Percentiles rank a stretch among this genome's conserved stretches.
Conservation (phyloP, 371 early-diverging fungal species). For the Spraguea lophii region DNA sequence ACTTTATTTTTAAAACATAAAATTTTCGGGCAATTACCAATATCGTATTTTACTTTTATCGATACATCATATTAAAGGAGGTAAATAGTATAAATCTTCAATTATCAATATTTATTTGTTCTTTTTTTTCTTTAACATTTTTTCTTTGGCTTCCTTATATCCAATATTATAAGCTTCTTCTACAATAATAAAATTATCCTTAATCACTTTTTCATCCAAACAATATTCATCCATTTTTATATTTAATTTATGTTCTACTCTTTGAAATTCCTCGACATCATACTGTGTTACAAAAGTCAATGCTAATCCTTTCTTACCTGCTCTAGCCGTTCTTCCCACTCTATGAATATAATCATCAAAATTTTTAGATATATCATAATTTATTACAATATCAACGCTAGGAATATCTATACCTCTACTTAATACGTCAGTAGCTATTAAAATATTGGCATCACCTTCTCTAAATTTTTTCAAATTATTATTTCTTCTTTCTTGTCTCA, state of each 20-base stretch:
- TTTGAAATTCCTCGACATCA: constrained; percentile 65
- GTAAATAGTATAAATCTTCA: too few relatives aligned
- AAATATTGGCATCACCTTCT: constrained; percentile 62
- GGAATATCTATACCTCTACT: constrained; percentile 89
- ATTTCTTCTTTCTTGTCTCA: constrained; percentile 69
- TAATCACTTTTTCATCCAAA: neutral
- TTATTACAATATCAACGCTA: constrained; percentile 71
- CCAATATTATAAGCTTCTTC: too few relatives aligned
- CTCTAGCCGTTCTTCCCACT: constrained; percentile 82
- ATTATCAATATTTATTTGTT: too few relatives aligned
- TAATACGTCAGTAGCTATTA: constrained; percentile 88
- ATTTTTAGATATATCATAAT: constrained; percentile 78
- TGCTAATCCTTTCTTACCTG: constrained; percentile 69
- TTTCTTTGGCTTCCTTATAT: too few relatives aligned
- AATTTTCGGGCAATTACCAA: too few relatives aligned
- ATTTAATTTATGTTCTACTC: constrained; percentile 47
- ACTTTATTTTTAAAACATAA: too few relatives aligned
- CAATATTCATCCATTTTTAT: constrained; percentile 17
- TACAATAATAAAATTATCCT: too few relatives aligned
- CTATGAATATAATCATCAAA: constrained; percentile 83
- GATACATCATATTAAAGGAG: too few relatives aligned
- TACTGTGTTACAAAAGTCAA: constrained; percentile 81
- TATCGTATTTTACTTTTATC: too few relatives aligned
- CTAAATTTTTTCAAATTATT: constrained; percentile 71
- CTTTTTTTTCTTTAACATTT: too few relatives aligned